phyloP scores from a whole-genome alignment of 2,329 filamentous ascomycete species.

The Calonectria hawksworthii region DNA sequence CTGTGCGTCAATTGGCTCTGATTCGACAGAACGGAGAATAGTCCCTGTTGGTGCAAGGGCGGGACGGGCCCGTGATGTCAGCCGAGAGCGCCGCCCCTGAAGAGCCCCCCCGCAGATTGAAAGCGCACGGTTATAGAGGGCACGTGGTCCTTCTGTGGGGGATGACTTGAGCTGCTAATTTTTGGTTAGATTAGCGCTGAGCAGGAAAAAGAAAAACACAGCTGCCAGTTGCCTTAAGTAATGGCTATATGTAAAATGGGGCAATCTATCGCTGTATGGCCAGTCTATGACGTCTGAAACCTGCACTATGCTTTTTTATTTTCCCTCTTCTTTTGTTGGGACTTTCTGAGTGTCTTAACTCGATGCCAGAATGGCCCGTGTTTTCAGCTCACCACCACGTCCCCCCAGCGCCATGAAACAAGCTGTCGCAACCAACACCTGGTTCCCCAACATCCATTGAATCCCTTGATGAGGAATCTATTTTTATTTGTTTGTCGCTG shows the following conservation, averaged over 20 bases:
- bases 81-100: slow-evolving; percentile 11
- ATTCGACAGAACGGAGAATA: background rate
- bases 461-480: background rate
- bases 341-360: background rate
- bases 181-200: background rate
- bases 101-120: background rate
- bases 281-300: background rate
- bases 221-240: background rate
- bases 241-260: background rate
- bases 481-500: background rate
- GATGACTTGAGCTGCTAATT: slow-evolving; percentile 1
- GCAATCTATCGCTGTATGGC: background rate
- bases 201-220: background rate
- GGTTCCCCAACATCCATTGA: background rate
- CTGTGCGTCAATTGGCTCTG: background rate
- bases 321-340: background rate
- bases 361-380: background rate
- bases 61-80: slow-evolving; percentile 12
- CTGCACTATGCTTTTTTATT: background rate
- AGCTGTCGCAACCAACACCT: background rate
- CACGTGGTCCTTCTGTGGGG: slow-evolving; percentile 1
- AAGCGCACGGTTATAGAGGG: background rate
- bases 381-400: background rate
- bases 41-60: background rate
- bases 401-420: background rate